These are phyloP conservation scores for Mortierella sp. DNA, from an alignment of 371 early-diverging fungal genomes.

Conservation along the genomic window DNA sequence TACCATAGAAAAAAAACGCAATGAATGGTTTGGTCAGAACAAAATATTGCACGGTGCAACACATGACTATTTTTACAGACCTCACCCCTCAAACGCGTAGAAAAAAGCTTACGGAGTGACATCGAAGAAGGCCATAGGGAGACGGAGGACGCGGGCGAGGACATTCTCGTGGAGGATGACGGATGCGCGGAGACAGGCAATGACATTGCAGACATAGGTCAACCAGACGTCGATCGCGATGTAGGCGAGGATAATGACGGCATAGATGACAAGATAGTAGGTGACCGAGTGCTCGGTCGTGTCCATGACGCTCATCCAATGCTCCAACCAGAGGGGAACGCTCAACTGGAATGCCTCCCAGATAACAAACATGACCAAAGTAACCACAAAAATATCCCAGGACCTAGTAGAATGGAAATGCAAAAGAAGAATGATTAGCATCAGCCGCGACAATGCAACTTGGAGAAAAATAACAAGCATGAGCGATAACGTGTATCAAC, in stretches of 20 bases:
- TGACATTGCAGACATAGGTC: conserved; percentile 39
- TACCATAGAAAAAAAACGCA: conserved; percentile 1
- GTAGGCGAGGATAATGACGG: conserved; percentile 48
- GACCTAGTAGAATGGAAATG: conserved; percentile 14
- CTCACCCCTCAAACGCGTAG: conserved; percentile 29
- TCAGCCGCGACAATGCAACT: not conserved
- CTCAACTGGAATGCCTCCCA: conserved; percentile 69
- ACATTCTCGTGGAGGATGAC: conserved; percentile 61
- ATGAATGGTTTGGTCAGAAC: not conserved
- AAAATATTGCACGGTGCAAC: not conserved
- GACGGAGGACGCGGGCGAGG: conserved; percentile 58
- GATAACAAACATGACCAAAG: conserved; percentile 27
- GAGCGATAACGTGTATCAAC: not conserved
- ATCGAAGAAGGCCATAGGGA: conserved; percentile 86
- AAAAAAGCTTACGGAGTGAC: conserved; percentile 82
- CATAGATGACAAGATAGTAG: conserved; percentile 59
- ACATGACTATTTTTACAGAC: not conserved
- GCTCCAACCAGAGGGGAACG: conserved; percentile 78
- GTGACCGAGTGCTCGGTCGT: conserved; percentile 31
- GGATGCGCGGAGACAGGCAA: conserved; percentile 52
- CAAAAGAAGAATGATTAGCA: conserved; percentile 29
- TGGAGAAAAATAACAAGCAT: not conserved
- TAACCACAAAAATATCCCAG: not conserved
- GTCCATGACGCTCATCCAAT: conserved; percentile 61
- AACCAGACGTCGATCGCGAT: conserved; percentile 60